phyloP scores from a whole-genome alignment of 1,139 yeast species.

The Kluyveromyces sp. region DNA sequence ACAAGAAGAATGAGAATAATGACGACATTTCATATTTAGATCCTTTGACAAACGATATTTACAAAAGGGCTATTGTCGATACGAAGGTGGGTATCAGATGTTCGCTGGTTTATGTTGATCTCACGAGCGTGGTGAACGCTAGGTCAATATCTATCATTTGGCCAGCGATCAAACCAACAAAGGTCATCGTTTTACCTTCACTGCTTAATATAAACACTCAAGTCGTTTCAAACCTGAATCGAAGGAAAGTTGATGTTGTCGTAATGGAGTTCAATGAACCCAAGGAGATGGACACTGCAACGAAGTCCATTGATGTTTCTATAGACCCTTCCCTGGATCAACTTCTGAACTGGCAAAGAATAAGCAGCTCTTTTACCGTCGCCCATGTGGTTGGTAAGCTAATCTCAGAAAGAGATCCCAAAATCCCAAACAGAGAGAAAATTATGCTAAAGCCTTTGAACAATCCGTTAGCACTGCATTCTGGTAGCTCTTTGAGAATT shows the following conservation, averaged over 20 bases:
- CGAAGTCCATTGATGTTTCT: conserved; percentile 64
- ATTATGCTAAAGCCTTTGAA: conserved; percentile 24
- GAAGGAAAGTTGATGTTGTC: conserved; percentile 33
- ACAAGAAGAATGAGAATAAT: conserved; percentile 19
- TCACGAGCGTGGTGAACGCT: conserved; percentile 78
- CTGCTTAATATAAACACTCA: conserved; percentile 20
- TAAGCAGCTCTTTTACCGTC: conserved; percentile 71
- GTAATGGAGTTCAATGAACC: conserved; percentile 38
- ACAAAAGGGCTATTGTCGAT: conserved; percentile 36
- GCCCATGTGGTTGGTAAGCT: conserved; percentile 78
- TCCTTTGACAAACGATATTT: conserved; percentile 48
- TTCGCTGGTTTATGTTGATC: conserved; percentile 69
- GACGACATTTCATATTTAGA: conserved; percentile 49
- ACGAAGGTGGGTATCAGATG: conserved; percentile 52
- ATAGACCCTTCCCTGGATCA: conserved; percentile 62
- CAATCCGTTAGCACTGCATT: conserved; percentile 19
- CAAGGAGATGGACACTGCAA: conserved; percentile 50
- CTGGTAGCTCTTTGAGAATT: conserved; percentile 48
- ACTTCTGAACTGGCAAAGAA: conserved; percentile 72
- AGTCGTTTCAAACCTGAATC: conserved; percentile 14
- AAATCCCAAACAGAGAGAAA: conserved; percentile 17
- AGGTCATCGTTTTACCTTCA: conserved; percentile 50
- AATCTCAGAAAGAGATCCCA: conserved; percentile 36
- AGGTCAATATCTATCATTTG: conserved; percentile 75
- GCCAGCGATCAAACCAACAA: conserved; percentile 73